Evolutionary conservation across 345 rosid species (phyloP).

Genomic region (Eucalyptus caleyi): DNA sequence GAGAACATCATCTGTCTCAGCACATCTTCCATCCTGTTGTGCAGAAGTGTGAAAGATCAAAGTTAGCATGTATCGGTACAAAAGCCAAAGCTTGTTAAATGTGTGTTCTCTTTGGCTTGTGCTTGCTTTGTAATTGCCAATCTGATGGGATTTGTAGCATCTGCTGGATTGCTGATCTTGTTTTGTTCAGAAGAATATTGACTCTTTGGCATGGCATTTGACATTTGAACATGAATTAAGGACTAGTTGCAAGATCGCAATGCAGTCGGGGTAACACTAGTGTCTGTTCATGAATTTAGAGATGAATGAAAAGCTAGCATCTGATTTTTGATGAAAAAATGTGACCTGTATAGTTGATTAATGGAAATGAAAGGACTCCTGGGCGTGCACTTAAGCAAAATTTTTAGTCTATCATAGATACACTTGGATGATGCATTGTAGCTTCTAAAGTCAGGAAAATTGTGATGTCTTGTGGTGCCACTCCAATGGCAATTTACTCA

Average conservation of each 20-base stretch:
- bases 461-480: neutral
- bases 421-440: neutral
- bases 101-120: neutral
- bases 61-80: neutral
- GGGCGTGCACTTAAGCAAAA: neutral
- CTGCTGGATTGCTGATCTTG: neutral
- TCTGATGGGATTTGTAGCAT: neutral
- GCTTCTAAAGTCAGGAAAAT: neutral
- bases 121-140: neutral
- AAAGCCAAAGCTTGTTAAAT: neutral
- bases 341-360: neutral
- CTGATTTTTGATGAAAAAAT: neutral
- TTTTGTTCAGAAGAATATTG: neutral
- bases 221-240: neutral
- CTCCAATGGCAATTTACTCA: neutral
- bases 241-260: neutral
- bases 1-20: conserved; percentile 50
- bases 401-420: neutral
- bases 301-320: neutral
- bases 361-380: neutral
- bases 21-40: conserved; percentile 46
- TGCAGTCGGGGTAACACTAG: neutral
- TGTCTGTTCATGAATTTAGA: neutral
- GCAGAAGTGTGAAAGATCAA: neutral
- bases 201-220: neutral